phyloP scores from a whole-genome alignment of 495 filamentous ascomycete species.

The Trichoderma parareesei region DNA sequence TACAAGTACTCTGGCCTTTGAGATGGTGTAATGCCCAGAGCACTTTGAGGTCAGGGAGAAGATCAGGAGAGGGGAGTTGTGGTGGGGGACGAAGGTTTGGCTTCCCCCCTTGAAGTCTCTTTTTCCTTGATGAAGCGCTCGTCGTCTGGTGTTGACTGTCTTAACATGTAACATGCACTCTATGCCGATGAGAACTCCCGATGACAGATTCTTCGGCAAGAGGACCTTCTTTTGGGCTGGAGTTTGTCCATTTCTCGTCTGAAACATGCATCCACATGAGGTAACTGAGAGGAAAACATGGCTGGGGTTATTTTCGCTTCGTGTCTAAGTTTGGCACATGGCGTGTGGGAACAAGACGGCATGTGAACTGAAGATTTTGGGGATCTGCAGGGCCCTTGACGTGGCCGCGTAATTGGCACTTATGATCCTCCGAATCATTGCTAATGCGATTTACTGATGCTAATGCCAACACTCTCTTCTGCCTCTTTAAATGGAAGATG shows the following conservation, averaged over 20 bases:
- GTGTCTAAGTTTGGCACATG: background rate
- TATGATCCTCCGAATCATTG: background rate
- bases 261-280: too few relatives aligned
- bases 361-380: background rate
- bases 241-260: background rate
- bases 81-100: background rate
- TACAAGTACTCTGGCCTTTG: background rate
- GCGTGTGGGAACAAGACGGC: background rate
- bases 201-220: background rate
- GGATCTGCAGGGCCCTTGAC: background rate
- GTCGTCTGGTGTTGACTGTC: background rate
- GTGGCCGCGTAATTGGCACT: background rate
- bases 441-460: background rate
- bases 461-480: too few relatives aligned
- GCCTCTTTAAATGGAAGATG: too few relatives aligned
- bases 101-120: background rate
- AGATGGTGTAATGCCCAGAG: conserved; percentile 1
- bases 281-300: too few relatives aligned
- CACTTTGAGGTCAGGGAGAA: background rate
- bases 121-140: background rate
- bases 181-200: background rate
- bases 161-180: background rate
- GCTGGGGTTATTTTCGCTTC: too few relatives aligned
- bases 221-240: background rate
- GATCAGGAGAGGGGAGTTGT: background rate